A percentile compares a stretch with the other conserved stretches of the same genome.
phyloP scores from a whole-genome alignment of 176 grass and related monocot species.

The Zoysia pacifica region DNA sequence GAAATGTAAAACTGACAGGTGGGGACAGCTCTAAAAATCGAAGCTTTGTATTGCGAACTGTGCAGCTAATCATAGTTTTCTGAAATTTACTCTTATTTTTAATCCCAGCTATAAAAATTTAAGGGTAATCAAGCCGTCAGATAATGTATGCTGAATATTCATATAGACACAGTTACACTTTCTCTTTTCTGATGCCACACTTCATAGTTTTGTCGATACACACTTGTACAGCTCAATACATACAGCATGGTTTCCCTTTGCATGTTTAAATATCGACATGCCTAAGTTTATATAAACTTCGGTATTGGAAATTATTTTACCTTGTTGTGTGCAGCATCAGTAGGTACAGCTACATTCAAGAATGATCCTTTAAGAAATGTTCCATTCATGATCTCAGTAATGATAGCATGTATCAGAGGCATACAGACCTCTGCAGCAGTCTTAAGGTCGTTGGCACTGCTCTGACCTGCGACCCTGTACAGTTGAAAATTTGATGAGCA shows the following conservation, averaged over 20 bases:
- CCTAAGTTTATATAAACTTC: constrained; percentile 28
- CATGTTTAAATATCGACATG: neutral
- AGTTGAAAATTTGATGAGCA: constrained; percentile 32
- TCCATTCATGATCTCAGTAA: constrained; percentile 56
- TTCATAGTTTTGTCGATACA: neutral
- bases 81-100: neutral
- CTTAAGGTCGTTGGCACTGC: constrained; percentile 74
- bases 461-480: constrained; percentile 63
- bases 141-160: constrained; percentile 15
- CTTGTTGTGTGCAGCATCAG: constrained; percentile 73
- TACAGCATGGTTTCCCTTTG: neutral
- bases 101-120: constrained; percentile 7
- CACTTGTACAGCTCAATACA: neutral
- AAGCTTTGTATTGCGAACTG: too few relatives aligned
- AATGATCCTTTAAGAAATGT: constrained; percentile 77
- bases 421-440: constrained; percentile 78
- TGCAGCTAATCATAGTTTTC: too few relatives aligned
- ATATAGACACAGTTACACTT: neutral
- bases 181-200: neutral
- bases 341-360: constrained; percentile 83
- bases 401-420: constrained; percentile 65
- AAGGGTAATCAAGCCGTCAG: neutral
- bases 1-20: too few relatives aligned
- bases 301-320: constrained; percentile 39
- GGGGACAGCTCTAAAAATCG: too few relatives aligned